A percentile compares a stretch with the other conserved stretches of the same genome.
These are phyloP conservation scores for Hanseniaspora singularis DNA, from an alignment of 805 yeast species.

Conservation along the genomic window DNA sequence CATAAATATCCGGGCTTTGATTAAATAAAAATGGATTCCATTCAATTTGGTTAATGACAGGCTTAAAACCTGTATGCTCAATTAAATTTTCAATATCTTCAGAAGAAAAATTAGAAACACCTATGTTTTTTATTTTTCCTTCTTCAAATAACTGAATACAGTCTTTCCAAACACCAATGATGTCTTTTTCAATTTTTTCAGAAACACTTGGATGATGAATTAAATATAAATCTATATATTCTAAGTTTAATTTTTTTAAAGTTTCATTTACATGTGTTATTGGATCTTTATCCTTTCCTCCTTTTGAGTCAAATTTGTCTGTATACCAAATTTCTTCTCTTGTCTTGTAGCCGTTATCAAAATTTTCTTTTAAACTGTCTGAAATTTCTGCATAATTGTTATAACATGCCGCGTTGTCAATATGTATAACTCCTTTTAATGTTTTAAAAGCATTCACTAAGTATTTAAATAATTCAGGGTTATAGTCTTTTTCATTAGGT, in stretches of 20 bases:
- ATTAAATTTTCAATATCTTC: conserved; percentile 36
- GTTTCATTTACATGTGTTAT: conserved; percentile 32
- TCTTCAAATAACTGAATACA: conserved; percentile 39
- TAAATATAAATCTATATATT: conserved; percentile 43
- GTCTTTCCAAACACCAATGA: conserved; percentile 42
- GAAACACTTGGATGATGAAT: conserved; percentile 35
- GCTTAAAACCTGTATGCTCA: conserved; percentile 32
- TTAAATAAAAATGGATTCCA: conserved; percentile 55
- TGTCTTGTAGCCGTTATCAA: conserved; percentile 27
- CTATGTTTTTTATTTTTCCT: conserved; percentile 46
- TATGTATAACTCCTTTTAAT: conserved; percentile 40
- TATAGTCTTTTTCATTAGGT: conserved; percentile 22
- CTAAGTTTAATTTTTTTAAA: conserved; percentile 32
- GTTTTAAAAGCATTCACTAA: conserved; percentile 28
- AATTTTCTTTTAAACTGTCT: conserved; percentile 30
- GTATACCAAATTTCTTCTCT: conserved; percentile 45
- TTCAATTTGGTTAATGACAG: conserved; percentile 54
- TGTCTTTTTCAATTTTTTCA: conserved; percentile 20
- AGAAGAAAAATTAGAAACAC: conserved; percentile 49
- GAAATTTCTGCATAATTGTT: conserved; percentile 43
- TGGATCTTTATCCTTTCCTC: conserved; percentile 29
- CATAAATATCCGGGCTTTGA: conserved; percentile 45
- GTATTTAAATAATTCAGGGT: conserved; percentile 21
- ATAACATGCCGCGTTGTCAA: conserved; percentile 50
- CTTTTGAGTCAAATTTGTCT: conserved; percentile 35